Base-by-base conservation (phyloP, 352 stramenopile genomes). In the Pythium folliculosum region DNA sequence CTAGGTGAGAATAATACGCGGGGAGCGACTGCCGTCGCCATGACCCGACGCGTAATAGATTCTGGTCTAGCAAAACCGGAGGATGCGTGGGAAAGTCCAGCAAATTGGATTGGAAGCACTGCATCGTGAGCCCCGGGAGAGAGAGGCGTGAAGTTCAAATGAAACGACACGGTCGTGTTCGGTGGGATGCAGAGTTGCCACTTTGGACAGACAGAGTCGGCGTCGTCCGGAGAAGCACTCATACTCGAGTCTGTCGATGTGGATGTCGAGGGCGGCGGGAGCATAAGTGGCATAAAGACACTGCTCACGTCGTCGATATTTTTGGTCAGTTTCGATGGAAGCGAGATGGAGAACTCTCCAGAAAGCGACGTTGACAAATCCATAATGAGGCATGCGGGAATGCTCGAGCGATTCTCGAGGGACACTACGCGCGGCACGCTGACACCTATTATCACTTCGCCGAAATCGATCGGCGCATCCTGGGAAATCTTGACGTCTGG, bases 151-250 rank as follows among this genome's bases (percentile, higher is more conserved):
- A 95, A 97, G 0, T 78, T 77, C 30, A 97, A 69, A 27, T 96
- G 77, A 30, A 92, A 84, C 19, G 76, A 80, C 1, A 97, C 74
- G 0, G 81, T 94, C 4, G 76, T 72, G 25, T 85, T 82, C 3
- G 89, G 67, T 23, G 85, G 83, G 12, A 97, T 70, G 37, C 75
- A 79, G 19, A 97, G 79, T 27, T 92, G 81, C 81, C 88, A 96
- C 30, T 77, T 85, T 0, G 70, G 70, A 27, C 81, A 91, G 7
- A 53, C 58, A 1, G 73, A 63, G 17, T 81, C 76, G 0, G 37
- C 58, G 1, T 23, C 27, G n/a, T 67, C 66, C 27, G 38, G 6
- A 47, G 37, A 22, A n/a, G 45, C 17, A 7, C 23, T 48, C 59
- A n/a, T 5, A 49, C 49, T 48, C 40, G 6, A 12, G 2, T n/a